Base-by-base conservation (phyloP, 306 rosid genomes). In the Glycine latifolia region DNA sequence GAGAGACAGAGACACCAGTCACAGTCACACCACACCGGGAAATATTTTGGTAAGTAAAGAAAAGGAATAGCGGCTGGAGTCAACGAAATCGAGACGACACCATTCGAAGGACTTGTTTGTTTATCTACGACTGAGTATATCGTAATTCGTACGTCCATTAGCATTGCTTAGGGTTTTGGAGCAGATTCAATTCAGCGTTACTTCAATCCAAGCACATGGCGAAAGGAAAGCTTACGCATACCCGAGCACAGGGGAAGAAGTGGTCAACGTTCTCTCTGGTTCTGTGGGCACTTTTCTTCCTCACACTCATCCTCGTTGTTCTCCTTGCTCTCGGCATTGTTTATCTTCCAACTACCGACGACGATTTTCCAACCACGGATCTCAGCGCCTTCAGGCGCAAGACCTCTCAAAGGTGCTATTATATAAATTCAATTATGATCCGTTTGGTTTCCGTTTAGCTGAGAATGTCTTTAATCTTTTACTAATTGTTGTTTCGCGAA, bases 251-350 rank as follows among this genome's bases (percentile, higher is more conserved):
- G 47, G 85, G 81, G 75, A 86, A 68, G 87, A 90, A 81, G 88
- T 82, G 85, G 89, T 88, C 93, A 66, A 87, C 85, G 48, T 74
- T 90, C 61, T 79, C 86, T 74, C 87, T 92, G 33, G 63, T 86
- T 82, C 70, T 85, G 74, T 84, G 86, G 63, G 85, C 73, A 79
- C 85, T 90, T 76, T 82, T 90, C 78, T 84, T 90, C 87, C 89
- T 91, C 26, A 70, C 92, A 3, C 35, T 87, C 2, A 82, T 92
- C 15, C 78, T 92, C 52, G 81, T 90, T n/a, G 78, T 92, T 81
- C 91, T 92, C 48, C 82, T 90, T 43, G 90, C 88, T n/a, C 87
- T 94, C 13, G 94, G 97, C 8, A 85, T 92, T 33, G 68, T 92
- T 43, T 87, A 91, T 73, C 92, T 91, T 82, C 94, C 98, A 0